Conservation (phyloP, 495 filamentous ascomycete genomes). For the Podospora bellae-mahoneyi region DNA sequence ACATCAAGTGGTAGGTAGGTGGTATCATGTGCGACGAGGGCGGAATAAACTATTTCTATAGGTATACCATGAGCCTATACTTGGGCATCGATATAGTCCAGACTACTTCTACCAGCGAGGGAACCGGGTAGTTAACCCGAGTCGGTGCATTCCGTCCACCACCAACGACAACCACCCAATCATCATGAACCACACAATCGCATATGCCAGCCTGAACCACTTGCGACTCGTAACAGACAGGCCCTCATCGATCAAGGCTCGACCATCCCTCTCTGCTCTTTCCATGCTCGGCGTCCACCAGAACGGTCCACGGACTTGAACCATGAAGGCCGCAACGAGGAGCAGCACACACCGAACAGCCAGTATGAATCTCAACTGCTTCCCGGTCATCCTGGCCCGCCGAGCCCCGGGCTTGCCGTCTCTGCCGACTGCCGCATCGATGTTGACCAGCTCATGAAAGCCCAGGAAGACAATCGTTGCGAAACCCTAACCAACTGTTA, state of each 20-base stretch:
- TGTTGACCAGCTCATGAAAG: conserved; percentile 1
- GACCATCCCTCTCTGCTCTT: background rate
- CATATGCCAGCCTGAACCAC: background rate
- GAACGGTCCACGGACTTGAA: background rate
- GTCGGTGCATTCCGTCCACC: background rate
- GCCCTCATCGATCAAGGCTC: background rate
- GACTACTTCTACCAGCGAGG: background rate
- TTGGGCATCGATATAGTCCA: background rate
- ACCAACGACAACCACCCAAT: background rate
- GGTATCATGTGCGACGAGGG: background rate
- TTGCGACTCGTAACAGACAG: background rate
- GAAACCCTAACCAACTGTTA: background rate
- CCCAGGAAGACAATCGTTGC: background rate
- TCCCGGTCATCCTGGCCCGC: background rate
- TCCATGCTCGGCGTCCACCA: background rate
- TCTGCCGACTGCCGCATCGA: background rate
- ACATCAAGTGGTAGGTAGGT: too few relatives aligned
- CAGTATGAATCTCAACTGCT: background rate
- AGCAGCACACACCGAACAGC: background rate
- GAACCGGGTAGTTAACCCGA: background rate
- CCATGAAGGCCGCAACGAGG: background rate
- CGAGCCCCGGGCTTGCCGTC: background rate
- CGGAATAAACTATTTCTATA: background rate
- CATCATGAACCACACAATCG: background rate
- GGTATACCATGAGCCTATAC: background rate